Base-by-base conservation (phyloP, 192 early-diverging fungal species). In the Coemansia sp. region DNA sequence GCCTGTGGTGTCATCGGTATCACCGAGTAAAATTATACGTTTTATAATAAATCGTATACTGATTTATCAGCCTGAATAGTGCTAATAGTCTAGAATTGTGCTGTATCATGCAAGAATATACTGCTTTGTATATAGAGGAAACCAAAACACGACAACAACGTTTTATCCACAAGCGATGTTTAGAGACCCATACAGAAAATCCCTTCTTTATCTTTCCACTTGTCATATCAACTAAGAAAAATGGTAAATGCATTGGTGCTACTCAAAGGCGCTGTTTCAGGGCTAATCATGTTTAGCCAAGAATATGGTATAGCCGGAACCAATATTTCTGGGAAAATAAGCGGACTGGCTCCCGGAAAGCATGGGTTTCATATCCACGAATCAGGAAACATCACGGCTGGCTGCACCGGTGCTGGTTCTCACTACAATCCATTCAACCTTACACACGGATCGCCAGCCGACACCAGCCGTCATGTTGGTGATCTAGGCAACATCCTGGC, bases 1-100 rank as follows among this genome's bases (percentile, higher is more conserved):
- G 88, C 87, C 36, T 96, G 93, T 79, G 93, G 92, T 80, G 91
- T 93, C 74, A 90, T 95, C 73, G 91, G 91, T 60, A 80, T 86
- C 63, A 57, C 82, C 16, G 43, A 59, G 55, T 54, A 38, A 12
- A 64, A 69, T 21, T 63, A 62, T 55, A 45, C 31, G 28, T n/a
- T 14, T 3, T 21, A 26, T 16, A 13, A 23, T 21, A 19, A 36
- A 14, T 40, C 44, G 37, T 37, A 33, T 37, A 33, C 7, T 35
- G 33, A 35, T 35, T 26, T 26, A 26, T 26, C 23, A 26, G 4
- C 23, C 23, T 26, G 23, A 4, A 26, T 26, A 26, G 2, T 26
- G 23, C n/a, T 35, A 35, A 10, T 35, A 7, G 33, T 35, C 33
- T 10, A 35, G 33, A 35, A 35, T 35, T 35, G 33, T 4, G n/a